phyloP scores from a whole-genome alignment of 352 stramenopile species.

The Phytopythium helicoides region DNA sequence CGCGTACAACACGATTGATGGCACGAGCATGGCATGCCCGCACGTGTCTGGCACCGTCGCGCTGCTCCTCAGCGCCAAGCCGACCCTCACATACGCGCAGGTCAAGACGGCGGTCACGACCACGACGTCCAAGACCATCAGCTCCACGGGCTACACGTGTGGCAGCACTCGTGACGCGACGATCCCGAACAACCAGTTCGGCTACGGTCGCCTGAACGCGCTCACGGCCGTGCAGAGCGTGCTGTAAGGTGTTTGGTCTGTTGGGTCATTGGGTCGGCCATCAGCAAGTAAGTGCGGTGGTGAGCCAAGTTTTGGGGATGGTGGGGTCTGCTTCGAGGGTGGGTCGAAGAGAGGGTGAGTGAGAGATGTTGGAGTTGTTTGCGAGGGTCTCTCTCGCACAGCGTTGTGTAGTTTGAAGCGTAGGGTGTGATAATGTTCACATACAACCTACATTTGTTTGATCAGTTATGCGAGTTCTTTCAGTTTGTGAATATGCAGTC shows the following conservation, averaged over 20 bases:
- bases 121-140: slow-evolving; percentile 8
- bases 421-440: too few species aligned
- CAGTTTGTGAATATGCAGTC: too few species aligned
- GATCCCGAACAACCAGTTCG: slow-evolving; percentile 26
- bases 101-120: slow-evolving; percentile 9
- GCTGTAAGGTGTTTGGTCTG: not conserved
- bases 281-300: too few species aligned
- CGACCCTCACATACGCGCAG: slow-evolving; percentile 10
- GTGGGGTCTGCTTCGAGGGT: too few species aligned
- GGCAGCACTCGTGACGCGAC: slow-evolving; percentile 10
- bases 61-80: slow-evolving; percentile 12
- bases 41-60: slow-evolving; percentile 16
- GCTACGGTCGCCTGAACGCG: slow-evolving; percentile 9
- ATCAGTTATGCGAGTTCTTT: too few species aligned
- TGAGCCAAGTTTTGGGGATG: too few species aligned
- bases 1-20: slow-evolving; percentile 7
- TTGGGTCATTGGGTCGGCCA: too few species aligned
- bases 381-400: too few species aligned
- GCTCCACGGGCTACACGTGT: slow-evolving; percentile 11
- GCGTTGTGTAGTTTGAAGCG: too few species aligned
- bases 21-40: slow-evolving; percentile 19
- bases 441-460: too few species aligned
- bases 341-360: too few species aligned
- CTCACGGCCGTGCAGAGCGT: slow-evolving; percentile 1
- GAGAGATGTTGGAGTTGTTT: too few species aligned